phyloP scores from a whole-genome alignment of 2,329 filamentous ascomycete species.

The Metarhizium rileyi region DNA sequence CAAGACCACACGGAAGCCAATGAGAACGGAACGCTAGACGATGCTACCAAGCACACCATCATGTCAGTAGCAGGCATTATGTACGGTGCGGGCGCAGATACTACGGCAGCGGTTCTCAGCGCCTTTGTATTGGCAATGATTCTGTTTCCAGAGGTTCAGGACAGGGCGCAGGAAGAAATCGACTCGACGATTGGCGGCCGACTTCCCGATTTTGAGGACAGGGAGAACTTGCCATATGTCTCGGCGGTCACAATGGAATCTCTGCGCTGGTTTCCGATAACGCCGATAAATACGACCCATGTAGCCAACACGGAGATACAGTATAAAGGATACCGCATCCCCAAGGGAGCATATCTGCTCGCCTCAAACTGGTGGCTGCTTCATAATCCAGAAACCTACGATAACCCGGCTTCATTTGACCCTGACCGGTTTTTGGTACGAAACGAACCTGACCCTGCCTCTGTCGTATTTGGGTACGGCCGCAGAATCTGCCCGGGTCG shows the following conservation, averaged over 20 bases:
- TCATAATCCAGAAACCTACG: conserved; percentile 60
- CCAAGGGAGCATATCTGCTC: conserved; percentile 16
- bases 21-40: neutral
- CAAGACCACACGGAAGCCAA: neutral
- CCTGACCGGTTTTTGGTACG: conserved; percentile 21
- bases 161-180: conserved; percentile 28
- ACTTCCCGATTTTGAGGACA: conserved; percentile 32
- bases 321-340: conserved; percentile 16
- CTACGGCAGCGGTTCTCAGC: neutral
- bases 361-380: conserved; percentile 28
- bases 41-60: neutral
- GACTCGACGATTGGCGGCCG: conserved; percentile 33
- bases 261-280: conserved; percentile 20
- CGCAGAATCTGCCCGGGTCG: conserved; percentile 25
- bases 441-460: conserved; percentile 18
- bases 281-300: conserved; percentile 27
- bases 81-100: conserved; percentile 9
- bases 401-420: conserved; percentile 24
- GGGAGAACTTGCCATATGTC: conserved; percentile 32
- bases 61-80: neutral
- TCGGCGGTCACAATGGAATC: conserved; percentile 20
- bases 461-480: conserved; percentile 24
- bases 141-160: conserved; percentile 31
- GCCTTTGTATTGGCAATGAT: conserved; percentile 37
- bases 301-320: conserved; percentile 20